Conservation (phyloP, 1,139 yeast species). For the Diutina ranongensis region DNA sequence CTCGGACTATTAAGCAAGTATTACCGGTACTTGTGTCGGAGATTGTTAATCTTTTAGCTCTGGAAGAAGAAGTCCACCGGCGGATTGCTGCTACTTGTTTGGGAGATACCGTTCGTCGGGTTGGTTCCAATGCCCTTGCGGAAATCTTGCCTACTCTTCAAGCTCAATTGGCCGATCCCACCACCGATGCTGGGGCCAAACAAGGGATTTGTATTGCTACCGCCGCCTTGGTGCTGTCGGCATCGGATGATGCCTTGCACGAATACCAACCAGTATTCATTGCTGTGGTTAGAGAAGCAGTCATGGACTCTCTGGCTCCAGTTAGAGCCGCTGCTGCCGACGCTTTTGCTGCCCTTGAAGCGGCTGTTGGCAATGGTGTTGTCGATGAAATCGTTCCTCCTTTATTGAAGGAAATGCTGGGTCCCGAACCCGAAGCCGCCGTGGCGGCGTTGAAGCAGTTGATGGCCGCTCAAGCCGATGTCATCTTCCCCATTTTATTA, state of each 20-base stretch:
- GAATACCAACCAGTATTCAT: conserved; percentile 64
- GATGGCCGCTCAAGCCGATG: conserved; percentile 83
- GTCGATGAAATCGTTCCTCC: conserved; percentile 84
- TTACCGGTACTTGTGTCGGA: conserved; percentile 73
- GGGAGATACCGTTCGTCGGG: conserved; percentile 92
- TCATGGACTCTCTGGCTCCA: conserved; percentile 58
- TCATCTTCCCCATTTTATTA: conserved; percentile 85
- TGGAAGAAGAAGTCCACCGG: conserved; percentile 67
- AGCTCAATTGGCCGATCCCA: neutral
- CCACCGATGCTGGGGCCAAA: conserved; percentile 60
- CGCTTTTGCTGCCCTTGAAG: conserved; percentile 82
- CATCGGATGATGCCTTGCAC: conserved; percentile 49
- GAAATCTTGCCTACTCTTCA: conserved; percentile 75
- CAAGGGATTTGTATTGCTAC: conserved; percentile 96
- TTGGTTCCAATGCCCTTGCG: conserved; percentile 79
- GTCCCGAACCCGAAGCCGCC: conserved; percentile 46
- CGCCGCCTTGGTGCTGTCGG: conserved; percentile 71
- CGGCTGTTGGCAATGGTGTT: conserved; percentile 70
- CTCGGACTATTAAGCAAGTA: conserved; percentile 89
- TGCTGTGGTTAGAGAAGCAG: conserved; percentile 63
- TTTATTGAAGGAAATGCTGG: conserved; percentile 59
- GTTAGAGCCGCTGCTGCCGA: conserved; percentile 89
- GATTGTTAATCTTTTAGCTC: conserved; percentile 75
- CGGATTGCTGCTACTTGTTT: conserved; percentile 87
- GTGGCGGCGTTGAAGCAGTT: conserved; percentile 89